phyloP scores from a whole-genome alignment of 768 basidiomycete species.

The Imleria badia region DNA sequence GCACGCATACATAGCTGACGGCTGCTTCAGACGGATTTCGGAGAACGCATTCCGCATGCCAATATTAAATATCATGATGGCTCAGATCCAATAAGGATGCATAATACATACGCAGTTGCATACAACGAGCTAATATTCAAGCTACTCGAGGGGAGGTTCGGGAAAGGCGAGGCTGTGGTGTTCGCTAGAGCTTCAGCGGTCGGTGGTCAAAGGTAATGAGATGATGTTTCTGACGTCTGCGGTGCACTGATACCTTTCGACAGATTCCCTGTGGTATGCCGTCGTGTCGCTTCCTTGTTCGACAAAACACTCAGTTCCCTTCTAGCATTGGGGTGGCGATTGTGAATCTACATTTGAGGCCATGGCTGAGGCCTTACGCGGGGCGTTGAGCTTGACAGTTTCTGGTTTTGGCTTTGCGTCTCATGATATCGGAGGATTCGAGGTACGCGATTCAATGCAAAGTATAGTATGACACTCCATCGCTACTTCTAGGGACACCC shows the following conservation, averaged over 20 bases:
- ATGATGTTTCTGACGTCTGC: not conserved
- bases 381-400: conserved; percentile 59
- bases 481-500: conserved; percentile 51
- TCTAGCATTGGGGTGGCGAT: conserved; percentile 69
- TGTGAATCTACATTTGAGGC: conserved; percentile 77
- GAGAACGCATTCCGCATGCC: conserved; percentile 71
- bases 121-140: conserved; percentile 74
- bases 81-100: conserved; percentile 65
- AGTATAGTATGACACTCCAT: not conserved
- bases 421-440: conserved; percentile 79
- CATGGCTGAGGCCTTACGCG: conserved; percentile 73
- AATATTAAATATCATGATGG: conserved; percentile 63
- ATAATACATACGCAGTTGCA: conserved; percentile 67
- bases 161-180: conserved; percentile 63
- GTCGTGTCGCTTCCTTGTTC: not conserved
- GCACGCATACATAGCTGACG: not conserved
- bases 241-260: not conserved
- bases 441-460: conserved; percentile 37
- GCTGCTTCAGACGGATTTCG: conserved; percentile 63
- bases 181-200: conserved; percentile 69
- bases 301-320: conserved; percentile 21
- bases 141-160: conserved; percentile 55
- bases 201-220: conserved; percentile 60
- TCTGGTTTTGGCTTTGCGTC: conserved; percentile 74
- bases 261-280: conserved; percentile 18